Evolutionary conservation across 768 basidiomycete species (phyloP).

Genomic region (Tricholoma bakamatsutake): DNA sequence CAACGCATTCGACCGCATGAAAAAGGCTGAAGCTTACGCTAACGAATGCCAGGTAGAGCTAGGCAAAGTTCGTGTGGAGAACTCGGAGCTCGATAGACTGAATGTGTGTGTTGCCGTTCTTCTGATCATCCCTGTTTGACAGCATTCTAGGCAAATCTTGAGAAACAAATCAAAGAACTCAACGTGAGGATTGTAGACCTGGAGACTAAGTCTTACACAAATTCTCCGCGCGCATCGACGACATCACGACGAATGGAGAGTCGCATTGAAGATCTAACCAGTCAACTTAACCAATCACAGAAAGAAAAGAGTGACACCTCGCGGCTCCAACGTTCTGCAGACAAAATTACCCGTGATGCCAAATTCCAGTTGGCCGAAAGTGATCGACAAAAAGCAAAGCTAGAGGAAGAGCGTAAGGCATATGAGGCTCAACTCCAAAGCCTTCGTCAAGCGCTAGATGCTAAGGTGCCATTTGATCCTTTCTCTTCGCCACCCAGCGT

Average conservation of each 20-base stretch:
- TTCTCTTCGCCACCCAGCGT: not conserved
- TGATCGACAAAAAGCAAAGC: slow-evolving; percentile 52
- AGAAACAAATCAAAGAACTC: slow-evolving; percentile 82
- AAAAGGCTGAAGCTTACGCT: slow-evolving; percentile 73
- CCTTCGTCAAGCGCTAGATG: slow-evolving; percentile 56
- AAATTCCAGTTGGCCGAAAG: slow-evolving; percentile 52
- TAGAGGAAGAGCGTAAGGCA: slow-evolving; percentile 60
- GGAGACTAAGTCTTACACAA: slow-evolving; percentile 71
- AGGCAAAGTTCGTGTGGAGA: slow-evolving; percentile 71
- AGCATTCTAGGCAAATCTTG: slow-evolving; percentile 58
- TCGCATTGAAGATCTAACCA: slow-evolving; percentile 68
- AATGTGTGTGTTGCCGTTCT: slow-evolving; percentile 46
- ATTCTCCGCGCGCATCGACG: slow-evolving; percentile 50
- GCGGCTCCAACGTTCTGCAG: slow-evolving; percentile 31
- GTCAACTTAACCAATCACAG: slow-evolving; percentile 47
- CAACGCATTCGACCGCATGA: slow-evolving; percentile 71
- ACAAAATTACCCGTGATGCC: slow-evolving; percentile 40
- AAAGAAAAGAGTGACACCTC: slow-evolving; percentile 43
- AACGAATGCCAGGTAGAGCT: slow-evolving; percentile 74
- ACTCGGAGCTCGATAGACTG: slow-evolving; percentile 69
- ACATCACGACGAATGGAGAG: slow-evolving; percentile 58
- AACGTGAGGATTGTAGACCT: slow-evolving; percentile 80
- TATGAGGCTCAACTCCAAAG: slow-evolving; percentile 53
- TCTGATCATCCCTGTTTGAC: slow-evolving; percentile 3
- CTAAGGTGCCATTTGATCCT: slow-evolving; percentile 36